Base-by-base conservation (phyloP, 1,284 basidiomycete species). In the Ceratobasidium papillatum region DNA sequence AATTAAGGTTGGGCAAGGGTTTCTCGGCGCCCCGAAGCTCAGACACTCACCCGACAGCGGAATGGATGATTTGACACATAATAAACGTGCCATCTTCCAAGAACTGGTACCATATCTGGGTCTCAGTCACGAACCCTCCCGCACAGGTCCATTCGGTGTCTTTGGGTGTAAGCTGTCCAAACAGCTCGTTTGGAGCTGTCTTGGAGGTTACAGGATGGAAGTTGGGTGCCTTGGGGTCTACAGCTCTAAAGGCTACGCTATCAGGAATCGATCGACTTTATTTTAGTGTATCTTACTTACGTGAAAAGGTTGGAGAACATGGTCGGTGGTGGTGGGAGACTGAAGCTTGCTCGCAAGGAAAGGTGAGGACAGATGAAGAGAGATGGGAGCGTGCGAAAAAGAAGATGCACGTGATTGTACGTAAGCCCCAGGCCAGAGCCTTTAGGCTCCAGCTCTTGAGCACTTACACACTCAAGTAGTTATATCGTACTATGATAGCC, bases 21-120 rank as follows among this genome's bases (percentile, higher is more conserved):
- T 45, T 32, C 51, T 64, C 30, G 66, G 68, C 49, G 38, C 54
- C 51, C 66, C 66, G 64, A 71, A 49, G 49, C 73, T 65, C 72
- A 27, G 54, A 30, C 68, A 87, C 94, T 83, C 80, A 97, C 96
- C 98, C 98, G 72, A 97, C 89, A 59, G 93, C 87, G 1, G 95
- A 97, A 86, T 98, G 96, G 80, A 99, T 99, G 76, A 99, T 88
- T 84, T 99, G 97, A 79, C 89, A 91, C 88, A 94, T 93, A 77
- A 98, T 78, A 73, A 90, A 88, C 30, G 88, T 89, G 3, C 96
- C 96, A 85, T 98, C 94, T 49, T 91, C 88, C 14, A 94, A 86
- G 78, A 93, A 87, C 45, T 91, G 86, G 83, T 99, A 99, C 85
- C 92, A 99, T 0, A 84, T 87, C 82, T 98, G 95, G 0, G 97